Percentiles rank a stretch among this genome's conserved stretches.
phyloP scores from a whole-genome alignment of 1,139 yeast genomes.

The Sugiyamaella novakii region DNA sequence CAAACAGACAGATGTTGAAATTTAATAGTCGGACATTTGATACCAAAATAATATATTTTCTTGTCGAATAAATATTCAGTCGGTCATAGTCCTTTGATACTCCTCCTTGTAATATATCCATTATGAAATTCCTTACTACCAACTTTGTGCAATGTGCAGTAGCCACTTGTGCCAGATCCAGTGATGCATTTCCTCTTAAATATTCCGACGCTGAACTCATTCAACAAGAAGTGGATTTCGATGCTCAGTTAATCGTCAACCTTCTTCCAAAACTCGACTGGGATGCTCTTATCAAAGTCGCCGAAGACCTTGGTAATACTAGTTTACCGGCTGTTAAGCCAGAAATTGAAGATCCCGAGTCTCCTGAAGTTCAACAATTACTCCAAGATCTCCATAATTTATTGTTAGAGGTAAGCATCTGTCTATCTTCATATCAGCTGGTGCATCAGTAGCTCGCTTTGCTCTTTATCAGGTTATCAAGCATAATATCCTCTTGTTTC shows the following conservation, averaged over 20 bases:
- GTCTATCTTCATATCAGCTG: too few relatives aligned
- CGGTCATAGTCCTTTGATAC: too few relatives aligned
- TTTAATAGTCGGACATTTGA: too few relatives aligned
- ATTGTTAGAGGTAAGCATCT: constrained; percentile 56
- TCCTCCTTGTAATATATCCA: neutral
- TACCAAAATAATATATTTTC: too few relatives aligned
- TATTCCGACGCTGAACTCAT: constrained; percentile 72
- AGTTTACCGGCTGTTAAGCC: constrained; percentile 68
- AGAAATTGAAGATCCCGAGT: constrained; percentile 51
- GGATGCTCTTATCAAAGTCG: constrained; percentile 78
- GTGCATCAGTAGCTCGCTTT: too few relatives aligned
- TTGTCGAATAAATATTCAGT: too few relatives aligned
- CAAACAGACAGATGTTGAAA: too few relatives aligned
- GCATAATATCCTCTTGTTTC: too few relatives aligned
- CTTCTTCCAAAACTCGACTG: constrained; percentile 86
- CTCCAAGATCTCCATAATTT: constrained; percentile 76
- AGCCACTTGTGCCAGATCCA: constrained; percentile 71
- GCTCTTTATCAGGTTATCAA: too few relatives aligned
- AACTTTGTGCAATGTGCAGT: constrained; percentile 95
- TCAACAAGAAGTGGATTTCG: constrained; percentile 78
- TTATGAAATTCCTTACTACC: constrained; percentile 89
- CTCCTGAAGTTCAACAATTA: constrained; percentile 59
- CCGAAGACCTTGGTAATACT: constrained; percentile 71
- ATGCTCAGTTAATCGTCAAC: constrained; percentile 75
- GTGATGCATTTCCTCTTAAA: constrained; percentile 77